Base-by-base conservation (phyloP, 306 rosid species). In the Psophocarpus tetragonolobus region DNA sequence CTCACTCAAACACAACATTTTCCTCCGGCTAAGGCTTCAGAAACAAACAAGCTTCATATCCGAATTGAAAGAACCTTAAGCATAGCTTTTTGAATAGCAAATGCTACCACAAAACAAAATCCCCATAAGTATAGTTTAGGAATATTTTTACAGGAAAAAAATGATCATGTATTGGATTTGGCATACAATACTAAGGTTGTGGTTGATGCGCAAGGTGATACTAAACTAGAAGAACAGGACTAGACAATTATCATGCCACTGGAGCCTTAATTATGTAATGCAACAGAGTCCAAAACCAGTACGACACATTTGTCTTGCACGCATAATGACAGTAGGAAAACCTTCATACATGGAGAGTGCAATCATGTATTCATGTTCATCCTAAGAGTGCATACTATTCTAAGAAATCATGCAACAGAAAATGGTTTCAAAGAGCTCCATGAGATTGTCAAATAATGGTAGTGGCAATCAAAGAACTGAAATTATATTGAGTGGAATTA, bases 341-440 rank as follows among this genome's bases (percentile, higher is more conserved):
- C 11, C 44, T 73, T 51, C 66, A 73, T 50, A 61, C 64, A 12
- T 14, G 18, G 39, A 76, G 56, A 8, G 48, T 50, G 35, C 38
- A 35, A 29, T 53, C 29, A 9, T 20, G 29, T 21, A 53, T 53
- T n/a, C n/a, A 24, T 3, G 38, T 70, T 62, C 69, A 67, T 32
- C 18, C 27, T 15, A 10, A 17, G 58, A 45, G 42, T 64, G 47
- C 48, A n/a, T 36, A 47, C 62, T 66, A 51, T 57, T 54, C 39
- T 2, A 65, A 51, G 57, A 50, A 45, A 82, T 26, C 21, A 60
- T 45, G 58, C 77, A 64, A 10, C 58, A 75, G 47, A 72, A 35
- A 73, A 68, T n/a, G 23, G 17, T 76, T 68, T 24, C 50, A 41
- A 23, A 53, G 48, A 61, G 41, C 26, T 62, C 33, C 41, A 51